Evolutionary conservation across 441 rosid genomes (phyloP).

Genomic region (Dalechampia spathulata): DNA sequence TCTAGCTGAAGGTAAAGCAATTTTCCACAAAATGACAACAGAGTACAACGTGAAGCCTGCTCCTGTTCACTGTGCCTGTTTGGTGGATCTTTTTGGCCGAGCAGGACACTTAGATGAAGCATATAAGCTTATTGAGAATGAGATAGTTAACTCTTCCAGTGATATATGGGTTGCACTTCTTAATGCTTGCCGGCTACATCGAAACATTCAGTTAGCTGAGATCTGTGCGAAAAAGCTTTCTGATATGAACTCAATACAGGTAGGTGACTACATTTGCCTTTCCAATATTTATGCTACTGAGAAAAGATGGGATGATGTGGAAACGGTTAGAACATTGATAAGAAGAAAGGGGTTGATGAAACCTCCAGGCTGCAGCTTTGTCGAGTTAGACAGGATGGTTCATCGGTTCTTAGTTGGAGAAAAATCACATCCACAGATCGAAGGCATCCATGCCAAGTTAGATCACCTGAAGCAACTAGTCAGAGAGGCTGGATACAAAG

Average conservation of each 20-base stretch:
- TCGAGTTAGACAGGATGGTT: constrained; percentile 18
- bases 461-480: constrained; percentile 12
- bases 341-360: constrained; percentile 17
- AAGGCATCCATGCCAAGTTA: constrained; percentile 14
- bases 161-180: constrained; percentile 33
- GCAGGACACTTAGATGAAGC: constrained; percentile 31
- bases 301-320: constrained; percentile 26
- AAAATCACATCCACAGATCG: constrained; percentile 18
- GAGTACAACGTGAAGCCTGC: constrained; percentile 17
- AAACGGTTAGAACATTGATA: constrained; percentile 23
- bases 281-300: constrained; percentile 25
- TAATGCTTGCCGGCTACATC: constrained; percentile 24
- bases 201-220: constrained; percentile 25
- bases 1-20: constrained; percentile 21
- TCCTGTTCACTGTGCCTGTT: constrained; percentile 28
- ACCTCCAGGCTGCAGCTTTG: constrained; percentile 25
- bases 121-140: constrained; percentile 16
- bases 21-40: constrained; percentile 22
- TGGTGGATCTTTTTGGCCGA: constrained; percentile 33
- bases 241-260: constrained; percentile 7
- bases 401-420: constrained; percentile 24
- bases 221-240: constrained; percentile 13
- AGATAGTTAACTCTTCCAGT: constrained; percentile 16
- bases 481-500: constrained; percentile 12
- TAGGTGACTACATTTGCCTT: constrained; percentile 24